phyloP scores from a whole-genome alignment of 441 rosid species.

The Croton setiger region DNA sequence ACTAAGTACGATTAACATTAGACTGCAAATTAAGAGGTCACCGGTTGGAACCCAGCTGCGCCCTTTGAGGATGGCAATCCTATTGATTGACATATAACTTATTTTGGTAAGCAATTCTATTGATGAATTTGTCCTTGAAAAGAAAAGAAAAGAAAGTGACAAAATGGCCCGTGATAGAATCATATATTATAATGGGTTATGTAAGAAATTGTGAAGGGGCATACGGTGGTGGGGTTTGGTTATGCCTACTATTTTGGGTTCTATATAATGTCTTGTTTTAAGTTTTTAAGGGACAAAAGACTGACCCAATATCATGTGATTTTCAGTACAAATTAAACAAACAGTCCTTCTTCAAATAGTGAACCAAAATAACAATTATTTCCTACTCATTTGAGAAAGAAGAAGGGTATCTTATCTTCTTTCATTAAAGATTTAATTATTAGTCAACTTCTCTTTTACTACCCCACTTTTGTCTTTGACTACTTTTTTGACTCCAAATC shows the following conservation, averaged over 20 bases:
- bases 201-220: constrained; percentile 1
- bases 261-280: constrained; percentile 25
- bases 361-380: constrained; percentile 34
- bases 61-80: too few species aligned
- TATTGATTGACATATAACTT: too few species aligned
- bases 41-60: too few species aligned
- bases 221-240: constrained; percentile 23
- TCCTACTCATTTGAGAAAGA: constrained; percentile 48
- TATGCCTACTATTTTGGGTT: constrained; percentile 32
- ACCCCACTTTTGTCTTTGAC: constrained; percentile 36
- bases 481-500: constrained; percentile 27
- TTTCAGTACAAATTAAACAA: constrained; percentile 9
- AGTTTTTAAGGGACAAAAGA: constrained; percentile 18
- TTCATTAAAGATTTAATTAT: constrained; percentile 27
- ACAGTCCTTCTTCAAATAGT: constrained; percentile 12
- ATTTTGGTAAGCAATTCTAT: too few species aligned
- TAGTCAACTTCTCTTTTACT: constrained; percentile 34
- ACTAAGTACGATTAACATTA: too few species aligned
- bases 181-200: neutral
- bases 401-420: constrained; percentile 15
- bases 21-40: too few species aligned
- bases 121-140: neutral
- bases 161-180: constrained; percentile 14
- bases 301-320: constrained; percentile 23
- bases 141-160: constrained; percentile 2